Evolutionary conservation across 768 basidiomycete genomes (phyloP), one percentile per base, ranked within the genome.

Genomic region (Tephrocybe sp.): DNA sequence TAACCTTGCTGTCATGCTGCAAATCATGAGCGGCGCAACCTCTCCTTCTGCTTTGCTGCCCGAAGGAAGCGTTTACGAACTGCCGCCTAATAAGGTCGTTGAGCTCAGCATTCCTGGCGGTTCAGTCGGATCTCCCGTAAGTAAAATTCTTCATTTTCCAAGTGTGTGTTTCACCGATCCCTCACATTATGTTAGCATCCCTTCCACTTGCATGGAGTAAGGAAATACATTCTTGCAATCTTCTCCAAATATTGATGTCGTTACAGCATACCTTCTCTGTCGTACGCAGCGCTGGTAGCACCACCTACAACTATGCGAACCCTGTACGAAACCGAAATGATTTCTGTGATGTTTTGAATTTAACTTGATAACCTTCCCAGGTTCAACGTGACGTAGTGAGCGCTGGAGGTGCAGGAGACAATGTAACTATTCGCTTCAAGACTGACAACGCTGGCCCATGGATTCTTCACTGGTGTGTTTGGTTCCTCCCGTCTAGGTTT

Each of bases 371-470:
- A n/a, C n/a, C n/a, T n/a, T 24, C 21, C 10, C 4, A 41, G 39
- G 71, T 52, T 21, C 62, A 70, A 37, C 68, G 83, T n/a, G 84
- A 87, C 60, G 80, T 80, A 2, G 75, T 83, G 30, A 69, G 62
- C 46, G 72, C 77, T 7, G 70, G 72, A 7, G 33, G 53, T 24
- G 57, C 51, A 16, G 61, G 59, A 1, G 76, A 76, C 48, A 71
- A 71, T 18, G 74, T 77, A 19, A 79, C 78, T 0, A 68, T 90
- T 36, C 77, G 85, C 4, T 88, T 85, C 68, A 64, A 64, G 23
- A 84, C 86, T 0, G 79, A 89, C 57, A 88, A 88, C 63, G 64
- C 84, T 2, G 87, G 86, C 3, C 79, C 80, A 7, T 84, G 80
- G 76, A 68, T 79, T 51, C 59, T 78, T 47, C 76, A 76, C 39